Conservation (phyloP, 2,329 filamentous ascomycete genomes). For the Paraconiothyrium sp. region DNA sequence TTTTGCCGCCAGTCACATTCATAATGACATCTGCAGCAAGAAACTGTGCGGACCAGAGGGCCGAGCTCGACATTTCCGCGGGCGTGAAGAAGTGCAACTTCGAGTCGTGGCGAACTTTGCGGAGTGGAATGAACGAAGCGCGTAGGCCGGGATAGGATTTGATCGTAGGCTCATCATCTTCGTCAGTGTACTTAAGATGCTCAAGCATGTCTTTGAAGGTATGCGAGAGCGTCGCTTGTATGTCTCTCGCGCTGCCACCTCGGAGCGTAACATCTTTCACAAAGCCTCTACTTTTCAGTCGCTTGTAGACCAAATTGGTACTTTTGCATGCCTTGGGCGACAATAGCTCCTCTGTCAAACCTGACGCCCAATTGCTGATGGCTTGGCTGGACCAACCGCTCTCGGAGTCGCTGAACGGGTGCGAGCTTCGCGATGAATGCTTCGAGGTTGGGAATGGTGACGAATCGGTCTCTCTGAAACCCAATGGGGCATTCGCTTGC, state of each 20-base stretch:
- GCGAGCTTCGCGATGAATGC: constrained; percentile 23
- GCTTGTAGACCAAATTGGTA: constrained; percentile 70
- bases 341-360: constrained; percentile 65
- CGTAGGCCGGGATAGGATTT: constrained; percentile 64
- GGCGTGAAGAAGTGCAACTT: constrained; percentile 75
- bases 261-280: constrained; percentile 71
- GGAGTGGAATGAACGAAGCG: constrained; percentile 76
- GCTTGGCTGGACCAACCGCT: constrained; percentile 60
- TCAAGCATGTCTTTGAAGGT: constrained; percentile 68
- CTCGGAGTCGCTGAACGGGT: constrained; percentile 44
- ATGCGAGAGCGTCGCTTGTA: constrained; percentile 69
- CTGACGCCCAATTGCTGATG: constrained; percentile 60
- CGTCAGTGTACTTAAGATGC: constrained; percentile 39
- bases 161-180: constrained; percentile 39
- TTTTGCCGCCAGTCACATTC: constrained; percentile 68
- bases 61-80: constrained; percentile 76
- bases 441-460: constrained; percentile 29
- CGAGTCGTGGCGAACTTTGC: constrained; percentile 79
- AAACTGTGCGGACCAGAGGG: constrained; percentile 76
- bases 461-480: constrained; percentile 35
- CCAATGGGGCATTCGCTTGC: constrained; percentile 17
- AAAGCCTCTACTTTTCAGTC: constrained; percentile 79
- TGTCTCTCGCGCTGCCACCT: constrained; percentile 72
- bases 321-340: constrained; percentile 73
- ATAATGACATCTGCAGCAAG: constrained; percentile 76